Evolutionary conservation across 2,329 filamentous ascomycete species (phyloP).

Genomic region (Stemphylium lycopersici): DNA sequence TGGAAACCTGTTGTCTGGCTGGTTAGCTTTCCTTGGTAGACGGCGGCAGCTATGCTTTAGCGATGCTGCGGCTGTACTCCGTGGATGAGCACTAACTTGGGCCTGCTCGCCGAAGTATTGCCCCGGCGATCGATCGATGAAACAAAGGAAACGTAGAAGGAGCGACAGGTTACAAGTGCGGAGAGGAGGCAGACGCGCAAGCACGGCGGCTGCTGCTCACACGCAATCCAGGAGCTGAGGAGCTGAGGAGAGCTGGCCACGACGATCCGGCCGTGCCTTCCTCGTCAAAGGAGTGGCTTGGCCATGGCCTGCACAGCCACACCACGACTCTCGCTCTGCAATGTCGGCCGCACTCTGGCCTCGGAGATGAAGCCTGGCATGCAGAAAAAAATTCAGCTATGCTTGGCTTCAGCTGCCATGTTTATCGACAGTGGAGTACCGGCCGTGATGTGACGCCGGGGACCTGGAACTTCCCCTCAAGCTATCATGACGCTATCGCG

Average conservation of each 20-base stretch:
- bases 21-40: slow-evolving; percentile 11
- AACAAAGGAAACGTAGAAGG: slow-evolving; percentile 8
- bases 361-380: not conserved
- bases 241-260: slow-evolving; percentile 3
- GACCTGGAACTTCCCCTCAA: not conserved
- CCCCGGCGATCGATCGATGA: not conserved
- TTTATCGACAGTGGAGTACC: not conserved
- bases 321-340: not conserved
- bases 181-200: slow-evolving; percentile 3
- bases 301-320: slow-evolving; percentile 4
- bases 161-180: not conserved
- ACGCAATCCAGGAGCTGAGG: slow-evolving; percentile 8
- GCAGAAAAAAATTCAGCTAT: not conserved
- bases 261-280: slow-evolving; percentile 8
- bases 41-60: slow-evolving; percentile 16
- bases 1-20: slow-evolving; percentile 15
- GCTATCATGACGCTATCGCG: slow-evolving; percentile 7
- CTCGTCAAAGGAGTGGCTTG: not conserved
- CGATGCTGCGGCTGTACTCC: slow-evolving; percentile 11
- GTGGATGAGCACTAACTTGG: slow-evolving; percentile 4
- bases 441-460: not conserved
- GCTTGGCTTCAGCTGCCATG: not conserved
- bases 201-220: slow-evolving; percentile 2
- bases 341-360: not conserved
- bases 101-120: slow-evolving; percentile 6